phyloP scores from a whole-genome alignment of 2,329 filamentous ascomycete genomes.

The Botryotinia globosa region DNA sequence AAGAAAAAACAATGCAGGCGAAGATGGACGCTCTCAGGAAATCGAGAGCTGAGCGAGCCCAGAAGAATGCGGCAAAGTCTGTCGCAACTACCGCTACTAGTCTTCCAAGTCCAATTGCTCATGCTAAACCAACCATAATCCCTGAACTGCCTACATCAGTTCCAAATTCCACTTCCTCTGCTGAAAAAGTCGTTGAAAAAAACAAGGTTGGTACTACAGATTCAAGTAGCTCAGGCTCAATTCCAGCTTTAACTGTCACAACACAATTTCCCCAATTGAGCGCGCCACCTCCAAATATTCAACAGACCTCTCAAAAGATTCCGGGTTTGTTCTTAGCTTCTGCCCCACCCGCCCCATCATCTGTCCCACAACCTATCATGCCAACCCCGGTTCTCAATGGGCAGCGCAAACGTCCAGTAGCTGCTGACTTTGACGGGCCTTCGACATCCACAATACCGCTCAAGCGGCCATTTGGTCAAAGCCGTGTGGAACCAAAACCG shows the following conservation, averaged over 20 bases:
- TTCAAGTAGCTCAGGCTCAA: conserved; percentile 1
- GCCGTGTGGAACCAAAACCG: conserved; percentile 52
- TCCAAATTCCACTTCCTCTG: conserved; percentile 8
- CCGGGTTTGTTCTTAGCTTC: conserved; percentile 37
- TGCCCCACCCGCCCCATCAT: conserved; percentile 20
- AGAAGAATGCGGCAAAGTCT: conserved; percentile 40
- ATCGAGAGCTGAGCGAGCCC: conserved; percentile 47
- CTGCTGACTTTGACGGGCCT: conserved; percentile 67
- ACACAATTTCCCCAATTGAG: conserved; percentile 4
- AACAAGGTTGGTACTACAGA: neutral
- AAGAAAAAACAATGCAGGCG: conserved; percentile 69
- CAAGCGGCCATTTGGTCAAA: conserved; percentile 61
- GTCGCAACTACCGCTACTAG: conserved; percentile 17
- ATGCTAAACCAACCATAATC: conserved; percentile 7
- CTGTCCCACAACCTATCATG: conserved; percentile 11
- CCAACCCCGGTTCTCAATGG: conserved; percentile 14
- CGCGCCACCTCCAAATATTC: conserved; percentile 2
- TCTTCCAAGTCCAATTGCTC: conserved; percentile 2
- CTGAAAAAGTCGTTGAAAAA: neutral
- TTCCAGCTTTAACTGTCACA: neutral
- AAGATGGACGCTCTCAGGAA: conserved; percentile 75
- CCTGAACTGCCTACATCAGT: neutral
- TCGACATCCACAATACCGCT: conserved; percentile 37
- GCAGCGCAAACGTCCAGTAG: conserved; percentile 58
- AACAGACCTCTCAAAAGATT: conserved; percentile 16